A percentile compares a stretch with the other conserved stretches of the same genome.
These are phyloP conservation scores for Trametes cinnabarina DNA, from an alignment of 768 basidiomycete species.

Conservation along the genomic window DNA sequence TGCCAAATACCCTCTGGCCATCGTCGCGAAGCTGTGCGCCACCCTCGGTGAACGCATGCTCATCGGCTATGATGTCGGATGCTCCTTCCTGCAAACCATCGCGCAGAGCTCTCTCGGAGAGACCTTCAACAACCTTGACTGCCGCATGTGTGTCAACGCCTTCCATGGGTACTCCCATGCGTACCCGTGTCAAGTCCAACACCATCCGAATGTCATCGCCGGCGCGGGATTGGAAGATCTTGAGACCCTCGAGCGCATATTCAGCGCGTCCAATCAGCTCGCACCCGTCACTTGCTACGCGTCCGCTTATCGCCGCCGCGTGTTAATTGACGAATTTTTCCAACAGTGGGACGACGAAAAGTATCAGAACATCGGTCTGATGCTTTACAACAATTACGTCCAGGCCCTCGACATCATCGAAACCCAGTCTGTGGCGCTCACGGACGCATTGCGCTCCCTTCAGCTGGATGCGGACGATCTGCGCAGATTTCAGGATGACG, in stretches of 20 bases:
- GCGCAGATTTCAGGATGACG: constrained; percentile 22
- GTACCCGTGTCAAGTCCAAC: constrained; percentile 31
- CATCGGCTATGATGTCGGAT: constrained; percentile 22
- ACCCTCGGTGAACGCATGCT: background rate
- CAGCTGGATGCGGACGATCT: constrained; percentile 22
- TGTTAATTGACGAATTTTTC: constrained; percentile 34
- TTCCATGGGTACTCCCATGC: constrained; percentile 39
- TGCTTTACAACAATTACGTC: constrained; percentile 30
- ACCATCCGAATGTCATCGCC: constrained; percentile 31
- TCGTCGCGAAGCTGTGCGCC: constrained; percentile 6
- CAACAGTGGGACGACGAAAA: constrained; percentile 36
- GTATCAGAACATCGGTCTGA: constrained; percentile 29
- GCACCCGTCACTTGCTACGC: constrained; percentile 28
- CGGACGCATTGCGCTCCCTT: constrained; percentile 11
- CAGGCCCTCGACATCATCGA: constrained; percentile 32
- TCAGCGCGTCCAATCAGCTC: constrained; percentile 22
- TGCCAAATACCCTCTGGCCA: constrained; percentile 24
- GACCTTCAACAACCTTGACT: background rate
- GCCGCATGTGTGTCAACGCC: constrained; percentile 21
- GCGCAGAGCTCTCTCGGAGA: constrained; percentile 10
- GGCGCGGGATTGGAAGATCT: constrained; percentile 36
- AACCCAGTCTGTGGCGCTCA: constrained; percentile 7
- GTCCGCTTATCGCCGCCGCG: constrained; percentile 27
- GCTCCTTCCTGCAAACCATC: constrained; percentile 16
- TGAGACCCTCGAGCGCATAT: constrained; percentile 21